Evolutionary conservation across 1,139 yeast genomes (phyloP).

Genomic region (Suhomyces yuchorum): DNA sequence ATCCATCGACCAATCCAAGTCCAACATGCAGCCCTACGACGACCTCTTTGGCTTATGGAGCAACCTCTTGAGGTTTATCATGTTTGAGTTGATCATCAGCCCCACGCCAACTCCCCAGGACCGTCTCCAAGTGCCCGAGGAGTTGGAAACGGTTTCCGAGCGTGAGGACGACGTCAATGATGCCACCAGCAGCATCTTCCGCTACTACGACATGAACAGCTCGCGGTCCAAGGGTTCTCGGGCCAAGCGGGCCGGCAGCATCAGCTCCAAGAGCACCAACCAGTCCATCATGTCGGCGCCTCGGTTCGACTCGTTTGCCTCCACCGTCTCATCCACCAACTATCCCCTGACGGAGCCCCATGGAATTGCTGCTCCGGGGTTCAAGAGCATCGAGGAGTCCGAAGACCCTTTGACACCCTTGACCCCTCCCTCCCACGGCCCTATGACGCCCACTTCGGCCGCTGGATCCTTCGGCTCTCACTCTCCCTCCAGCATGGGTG

Average conservation of each 20-base stretch:
- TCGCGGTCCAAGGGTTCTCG: conserved; percentile 1
- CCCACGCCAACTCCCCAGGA: not conserved
- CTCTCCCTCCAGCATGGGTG: conserved; percentile 2
- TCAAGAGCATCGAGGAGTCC: conserved; percentile 3
- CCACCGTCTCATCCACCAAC: conserved; percentile 8
- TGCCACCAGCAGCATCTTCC: conserved; percentile 7
- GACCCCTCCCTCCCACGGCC: not conserved
- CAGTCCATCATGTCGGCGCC: conserved; percentile 18
- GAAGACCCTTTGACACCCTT: conserved; percentile 5
- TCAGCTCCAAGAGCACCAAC: conserved; percentile 17
- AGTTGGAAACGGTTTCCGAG: conserved; percentile 1
- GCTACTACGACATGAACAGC: conserved; percentile 5
- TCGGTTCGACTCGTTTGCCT: conserved; percentile 16
- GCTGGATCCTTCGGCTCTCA: not conserved
- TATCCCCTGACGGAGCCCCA: not conserved
- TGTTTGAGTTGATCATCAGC: conserved; percentile 18
- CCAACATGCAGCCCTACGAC: conserved; percentile 11
- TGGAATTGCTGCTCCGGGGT: not conserved
- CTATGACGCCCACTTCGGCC: not conserved
- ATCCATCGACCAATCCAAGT: conserved; percentile 4
- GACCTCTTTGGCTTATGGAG: conserved; percentile 23
- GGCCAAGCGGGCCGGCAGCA: conserved; percentile 9
- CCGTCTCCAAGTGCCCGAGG: not conserved
- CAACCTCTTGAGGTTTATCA: conserved; percentile 21
- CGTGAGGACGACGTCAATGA: conserved; percentile 6